These are phyloP conservation scores for Obba rivulosa DNA, from an alignment of 768 basidiomycete species.

Conservation along the genomic window DNA sequence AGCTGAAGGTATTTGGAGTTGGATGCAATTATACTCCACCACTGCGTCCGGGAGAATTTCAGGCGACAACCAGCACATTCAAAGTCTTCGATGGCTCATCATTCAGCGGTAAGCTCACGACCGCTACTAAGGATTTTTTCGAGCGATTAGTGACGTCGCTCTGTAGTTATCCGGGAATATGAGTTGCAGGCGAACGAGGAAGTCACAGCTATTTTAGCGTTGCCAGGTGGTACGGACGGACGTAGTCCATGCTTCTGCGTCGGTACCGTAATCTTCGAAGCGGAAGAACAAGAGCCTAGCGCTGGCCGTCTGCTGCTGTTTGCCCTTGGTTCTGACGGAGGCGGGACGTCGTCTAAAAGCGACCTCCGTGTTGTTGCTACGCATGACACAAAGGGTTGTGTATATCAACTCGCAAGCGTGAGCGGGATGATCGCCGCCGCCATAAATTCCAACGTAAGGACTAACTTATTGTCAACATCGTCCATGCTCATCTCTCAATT, in stretches of 20 bases:
- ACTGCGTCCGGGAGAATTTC: constrained; percentile 44
- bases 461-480: background rate
- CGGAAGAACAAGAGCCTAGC: constrained; percentile 28
- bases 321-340: constrained; percentile 26
- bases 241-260: constrained; percentile 26
- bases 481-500: too few relatives aligned
- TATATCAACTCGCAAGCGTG: constrained; percentile 55
- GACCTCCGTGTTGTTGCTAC: constrained; percentile 34
- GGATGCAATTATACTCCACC: constrained; percentile 54
- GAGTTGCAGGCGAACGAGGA: constrained; percentile 45
- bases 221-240: constrained; percentile 5
- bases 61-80: constrained; percentile 48
- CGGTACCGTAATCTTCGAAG: constrained; percentile 31
- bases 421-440: constrained; percentile 56
- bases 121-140: too few relatives aligned
- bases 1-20: constrained; percentile 57
- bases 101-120: constrained; percentile 43
- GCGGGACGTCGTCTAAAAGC: constrained; percentile 16
- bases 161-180: too few relatives aligned
- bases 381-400: constrained; percentile 52
- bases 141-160: too few relatives aligned
- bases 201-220: constrained; percentile 46
- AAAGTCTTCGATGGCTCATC: constrained; percentile 60
- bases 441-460: constrained; percentile 65
- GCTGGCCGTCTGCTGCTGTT: constrained; percentile 62